Evolutionary conservation across 2,329 filamentous ascomycete genomes (phyloP).

Genomic region (Penicillium nordicum): DNA sequence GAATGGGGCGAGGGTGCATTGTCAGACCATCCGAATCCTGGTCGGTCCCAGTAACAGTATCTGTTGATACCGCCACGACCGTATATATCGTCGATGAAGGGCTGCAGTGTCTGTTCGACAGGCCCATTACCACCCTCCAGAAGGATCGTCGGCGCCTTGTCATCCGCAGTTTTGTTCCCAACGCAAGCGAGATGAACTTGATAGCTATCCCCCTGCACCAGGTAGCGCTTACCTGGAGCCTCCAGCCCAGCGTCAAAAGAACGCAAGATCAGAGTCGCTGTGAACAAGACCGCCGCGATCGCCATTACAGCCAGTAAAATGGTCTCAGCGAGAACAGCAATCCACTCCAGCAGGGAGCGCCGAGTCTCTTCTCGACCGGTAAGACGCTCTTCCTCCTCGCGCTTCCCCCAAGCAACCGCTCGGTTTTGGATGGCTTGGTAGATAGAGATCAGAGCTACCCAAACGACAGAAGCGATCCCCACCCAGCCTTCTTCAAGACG

Average conservation of each 20-base stretch:
- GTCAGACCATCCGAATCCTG: constrained; percentile 83
- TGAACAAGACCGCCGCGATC: constrained; percentile 68
- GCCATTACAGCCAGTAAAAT: constrained; percentile 67
- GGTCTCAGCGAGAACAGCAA: constrained; percentile 71
- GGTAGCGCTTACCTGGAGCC: constrained; percentile 70
- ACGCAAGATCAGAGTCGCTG: constrained; percentile 73
- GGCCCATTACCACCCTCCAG: constrained; percentile 80
- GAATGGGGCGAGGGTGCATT: constrained; percentile 91
- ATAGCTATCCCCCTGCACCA: constrained; percentile 81
- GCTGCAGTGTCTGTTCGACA: constrained; percentile 73
- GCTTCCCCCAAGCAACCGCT: constrained; percentile 86
- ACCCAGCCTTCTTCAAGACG: constrained; percentile 86
- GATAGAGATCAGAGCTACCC: constrained; percentile 73
- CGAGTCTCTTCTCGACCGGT: constrained; percentile 86
- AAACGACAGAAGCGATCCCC: constrained; percentile 79
- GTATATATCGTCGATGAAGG: constrained; percentile 72
- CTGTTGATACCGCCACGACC: constrained; percentile 77
- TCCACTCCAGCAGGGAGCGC: constrained; percentile 78
- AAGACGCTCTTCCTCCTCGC: constrained; percentile 85
- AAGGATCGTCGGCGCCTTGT: constrained; percentile 71
- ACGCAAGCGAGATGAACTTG: constrained; percentile 80
- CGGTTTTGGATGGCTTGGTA: constrained; percentile 79
- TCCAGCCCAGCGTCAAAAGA: constrained; percentile 72
- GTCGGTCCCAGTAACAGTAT: constrained; percentile 95
- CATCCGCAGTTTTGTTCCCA: constrained; percentile 62